These are phyloP conservation scores for Colletotrichum noveboracense DNA, from an alignment of 2,329 filamentous ascomycete species.

Conservation along the genomic window DNA sequence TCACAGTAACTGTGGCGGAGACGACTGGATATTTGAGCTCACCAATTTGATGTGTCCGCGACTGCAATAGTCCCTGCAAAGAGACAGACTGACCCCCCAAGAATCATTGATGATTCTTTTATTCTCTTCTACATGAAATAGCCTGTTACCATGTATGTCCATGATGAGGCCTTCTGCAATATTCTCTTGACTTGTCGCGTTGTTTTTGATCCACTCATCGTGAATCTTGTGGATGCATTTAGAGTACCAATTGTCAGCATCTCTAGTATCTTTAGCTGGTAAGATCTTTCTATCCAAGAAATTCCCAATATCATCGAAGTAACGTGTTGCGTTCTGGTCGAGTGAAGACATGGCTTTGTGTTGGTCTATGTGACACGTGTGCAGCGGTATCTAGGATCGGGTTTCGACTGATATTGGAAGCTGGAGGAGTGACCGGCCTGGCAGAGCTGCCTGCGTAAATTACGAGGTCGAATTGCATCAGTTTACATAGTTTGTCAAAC, in stretches of 20 bases:
- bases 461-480: rapidly evolving
- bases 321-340: neutral
- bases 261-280: neutral
- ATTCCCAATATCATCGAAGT: neutral
- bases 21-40: rapidly evolving
- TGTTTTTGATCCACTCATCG: neutral
- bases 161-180: neutral
- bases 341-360: neutral
- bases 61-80: neutral
- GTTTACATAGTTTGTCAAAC: neutral
- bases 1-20: rapidly evolving
- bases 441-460: neutral
- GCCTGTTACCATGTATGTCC: neutral
- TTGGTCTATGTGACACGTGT: neutral
- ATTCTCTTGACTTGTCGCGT: neutral
- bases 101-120: neutral
- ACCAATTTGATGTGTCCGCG: neutral
- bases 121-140: neutral
- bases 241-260: neutral
- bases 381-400: neutral
- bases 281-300: rapidly evolving
- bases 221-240: neutral
- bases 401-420: neutral
- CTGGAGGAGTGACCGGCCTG: neutral
- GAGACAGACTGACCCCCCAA: neutral